Percentiles rank a stretch among this genome's conserved stretches.
These are phyloP conservation scores for Fusarium nisikadoi DNA, from an alignment of 2,329 filamentous ascomycete genomes.

Conservation along the genomic window DNA sequence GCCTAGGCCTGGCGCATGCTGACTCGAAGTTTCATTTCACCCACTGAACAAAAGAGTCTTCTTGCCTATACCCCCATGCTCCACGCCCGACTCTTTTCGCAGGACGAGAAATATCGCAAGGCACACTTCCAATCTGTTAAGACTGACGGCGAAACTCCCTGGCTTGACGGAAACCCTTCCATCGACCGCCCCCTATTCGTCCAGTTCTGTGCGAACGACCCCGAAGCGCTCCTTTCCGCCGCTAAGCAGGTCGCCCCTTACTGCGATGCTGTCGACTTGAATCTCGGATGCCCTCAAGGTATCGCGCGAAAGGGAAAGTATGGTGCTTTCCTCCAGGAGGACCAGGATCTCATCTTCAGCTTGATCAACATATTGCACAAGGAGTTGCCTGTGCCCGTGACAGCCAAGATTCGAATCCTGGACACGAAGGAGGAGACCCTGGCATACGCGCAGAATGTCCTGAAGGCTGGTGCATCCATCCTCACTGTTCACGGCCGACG, in stretches of 20 bases:
- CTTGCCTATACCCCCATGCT: conserved; percentile 97
- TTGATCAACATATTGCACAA: conserved; percentile 86
- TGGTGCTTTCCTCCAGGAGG: conserved; percentile 93
- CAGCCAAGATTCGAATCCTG: conserved; percentile 92
- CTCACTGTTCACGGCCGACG: conserved; percentile 90
- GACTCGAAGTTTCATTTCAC: conserved; percentile 87
- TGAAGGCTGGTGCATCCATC: conserved; percentile 90
- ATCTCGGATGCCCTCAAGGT: conserved; percentile 94
- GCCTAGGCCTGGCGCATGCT: conserved; percentile 93
- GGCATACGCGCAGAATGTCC: conserved; percentile 86
- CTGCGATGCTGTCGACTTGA: conserved; percentile 95
- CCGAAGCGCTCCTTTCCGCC: conserved; percentile 80
- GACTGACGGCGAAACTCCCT: conserved; percentile 53
- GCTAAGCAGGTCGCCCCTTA: conserved; percentile 83
- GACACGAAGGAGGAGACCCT: conserved; percentile 89
- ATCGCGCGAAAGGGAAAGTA: conserved; percentile 93
- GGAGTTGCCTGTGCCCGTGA: conserved; percentile 84
- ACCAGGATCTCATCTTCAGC: conserved; percentile 83
- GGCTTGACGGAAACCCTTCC: conserved; percentile 86
- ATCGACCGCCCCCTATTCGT: conserved; percentile 92
- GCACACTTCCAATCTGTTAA: conserved; percentile 80
- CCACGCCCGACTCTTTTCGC: conserved; percentile 87
- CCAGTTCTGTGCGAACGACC: conserved; percentile 94
- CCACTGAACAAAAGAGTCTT: conserved; percentile 70
- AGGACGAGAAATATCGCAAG: conserved; percentile 79